Percentiles rank a stretch among this genome's conserved stretches.
phyloP scores from a whole-genome alignment of 2,329 filamentous ascomycete species.

The Rhinocladiella mackenziei region DNA sequence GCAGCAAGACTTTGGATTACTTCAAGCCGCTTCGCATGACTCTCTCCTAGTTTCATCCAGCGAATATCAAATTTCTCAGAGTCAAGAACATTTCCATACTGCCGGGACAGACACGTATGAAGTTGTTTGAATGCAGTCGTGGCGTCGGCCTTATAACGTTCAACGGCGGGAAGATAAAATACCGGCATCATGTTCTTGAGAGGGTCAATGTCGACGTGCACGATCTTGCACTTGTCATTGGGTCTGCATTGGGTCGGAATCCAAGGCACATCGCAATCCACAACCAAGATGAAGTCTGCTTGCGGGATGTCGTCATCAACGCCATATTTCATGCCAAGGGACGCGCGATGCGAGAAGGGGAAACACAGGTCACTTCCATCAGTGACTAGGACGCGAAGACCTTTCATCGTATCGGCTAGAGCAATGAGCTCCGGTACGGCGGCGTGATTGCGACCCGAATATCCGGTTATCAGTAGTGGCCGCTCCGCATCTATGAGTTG shows the following conservation, averaged over 20 bases:
- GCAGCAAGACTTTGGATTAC: slow-evolving; percentile 54
- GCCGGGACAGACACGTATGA: slow-evolving; percentile 32
- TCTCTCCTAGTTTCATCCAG: slow-evolving; percentile 47
- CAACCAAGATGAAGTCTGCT: slow-evolving; percentile 77
- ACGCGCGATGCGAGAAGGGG: slow-evolving; percentile 49
- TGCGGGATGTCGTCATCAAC: slow-evolving; percentile 67
- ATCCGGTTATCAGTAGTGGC: slow-evolving; percentile 50
- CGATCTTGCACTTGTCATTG: slow-evolving; percentile 53
- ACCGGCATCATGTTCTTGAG: slow-evolving; percentile 70
- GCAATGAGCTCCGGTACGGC: slow-evolving; percentile 45
- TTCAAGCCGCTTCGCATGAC: slow-evolving; percentile 57
- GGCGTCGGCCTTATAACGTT: slow-evolving; percentile 64
- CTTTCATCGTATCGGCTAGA: slow-evolving; percentile 46
- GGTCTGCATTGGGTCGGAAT: slow-evolving; percentile 72
- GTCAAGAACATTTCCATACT: slow-evolving; percentile 34
- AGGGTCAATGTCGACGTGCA: slow-evolving; percentile 64
- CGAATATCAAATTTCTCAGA: too few relatives aligned
- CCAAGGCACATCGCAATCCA: slow-evolving; percentile 92
- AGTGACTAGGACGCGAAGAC: slow-evolving; percentile 50
- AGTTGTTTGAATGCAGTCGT: slow-evolving; percentile 66
- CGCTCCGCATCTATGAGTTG: slow-evolving; percentile 46
- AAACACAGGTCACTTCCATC: slow-evolving; percentile 53
- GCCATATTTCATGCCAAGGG: slow-evolving; percentile 69
- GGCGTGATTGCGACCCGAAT: slow-evolving; percentile 45
- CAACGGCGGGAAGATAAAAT: slow-evolving; percentile 65